Evolutionary conservation across 1,284 basidiomycete species (phyloP).

Genomic region (Austroboletus olivaceoglutinosus): DNA sequence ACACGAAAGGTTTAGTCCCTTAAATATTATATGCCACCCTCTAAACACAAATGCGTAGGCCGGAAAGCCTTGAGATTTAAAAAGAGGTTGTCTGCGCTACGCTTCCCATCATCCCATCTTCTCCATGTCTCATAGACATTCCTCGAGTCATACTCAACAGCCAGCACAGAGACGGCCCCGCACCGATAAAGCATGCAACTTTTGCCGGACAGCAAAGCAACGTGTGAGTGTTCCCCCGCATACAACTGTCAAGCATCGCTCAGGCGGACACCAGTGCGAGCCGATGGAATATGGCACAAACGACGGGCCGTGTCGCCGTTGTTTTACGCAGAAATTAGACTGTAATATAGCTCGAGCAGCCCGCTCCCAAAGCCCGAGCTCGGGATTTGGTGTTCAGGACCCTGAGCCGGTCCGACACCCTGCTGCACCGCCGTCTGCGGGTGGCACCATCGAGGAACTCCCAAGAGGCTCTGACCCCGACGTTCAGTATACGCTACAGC

Average conservation of each 20-base stretch:
- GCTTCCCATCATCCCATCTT: constrained; percentile 11
- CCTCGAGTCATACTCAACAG: constrained; percentile 7
- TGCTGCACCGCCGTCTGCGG: constrained; percentile 1
- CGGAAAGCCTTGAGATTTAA: constrained; percentile 21
- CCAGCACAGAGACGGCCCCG: constrained; percentile 19
- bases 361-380: constrained; percentile 26
- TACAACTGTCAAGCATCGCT: background rate
- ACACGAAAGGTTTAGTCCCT: constrained; percentile 4
- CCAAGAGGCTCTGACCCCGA: background rate
- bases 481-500: constrained; percentile 8
- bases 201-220: constrained; percentile 18
- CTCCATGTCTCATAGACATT: constrained; percentile 14
- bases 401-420: constrained; percentile 7
- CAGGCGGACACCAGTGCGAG: constrained; percentile 17
- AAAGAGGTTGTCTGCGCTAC: constrained; percentile 2
- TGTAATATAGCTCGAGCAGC: constrained; percentile 13
- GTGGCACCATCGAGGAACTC: constrained; percentile 7
- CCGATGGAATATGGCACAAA: constrained; percentile 15
- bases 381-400: constrained; percentile 11
- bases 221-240: constrained; percentile 16
- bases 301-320: constrained; percentile 25
- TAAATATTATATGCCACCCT: constrained; percentile 9
- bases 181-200: constrained; percentile 14
- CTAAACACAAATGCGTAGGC: constrained; percentile 10
- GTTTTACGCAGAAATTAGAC: constrained; percentile 6